phyloP scores from a whole-genome alignment of 495 filamentous ascomycete species.

The Aspergillus ostianus region DNA sequence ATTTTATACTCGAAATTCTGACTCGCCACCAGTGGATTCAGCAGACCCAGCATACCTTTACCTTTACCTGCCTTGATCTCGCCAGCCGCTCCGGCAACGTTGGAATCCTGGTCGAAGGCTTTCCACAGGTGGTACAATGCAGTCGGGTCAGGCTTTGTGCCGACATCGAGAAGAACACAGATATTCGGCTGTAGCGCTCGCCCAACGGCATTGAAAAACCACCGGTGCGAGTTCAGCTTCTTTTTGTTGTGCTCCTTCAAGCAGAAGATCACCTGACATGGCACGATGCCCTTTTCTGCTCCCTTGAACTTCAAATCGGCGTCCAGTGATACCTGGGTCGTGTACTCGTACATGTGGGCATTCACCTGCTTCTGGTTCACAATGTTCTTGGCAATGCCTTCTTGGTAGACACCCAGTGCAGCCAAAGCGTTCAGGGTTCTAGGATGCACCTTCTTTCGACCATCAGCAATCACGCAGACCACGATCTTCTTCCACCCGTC shows the following conservation, averaged over 20 bases:
- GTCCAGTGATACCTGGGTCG: slow-evolving; percentile 95
- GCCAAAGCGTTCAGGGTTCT: slow-evolving; percentile 93
- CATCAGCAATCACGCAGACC: slow-evolving; percentile 92
- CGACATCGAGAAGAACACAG: slow-evolving; percentile 94
- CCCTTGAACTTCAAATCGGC: slow-evolving; percentile 97
- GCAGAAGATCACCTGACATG: slow-evolving; percentile 98
- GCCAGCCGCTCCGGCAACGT: slow-evolving; percentile 91
- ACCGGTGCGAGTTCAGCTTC: slow-evolving; percentile 97
- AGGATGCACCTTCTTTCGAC: slow-evolving; percentile 89
- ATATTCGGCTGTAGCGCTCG: slow-evolving; percentile 91
- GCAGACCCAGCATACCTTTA: slow-evolving; percentile 71
- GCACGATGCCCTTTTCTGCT: slow-evolving; percentile 98
- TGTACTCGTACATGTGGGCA: slow-evolving; percentile 98
- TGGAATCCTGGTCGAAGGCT: slow-evolving; percentile 95
- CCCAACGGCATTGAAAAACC: slow-evolving; percentile 99
- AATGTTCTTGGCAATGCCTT: slow-evolving; percentile 96
- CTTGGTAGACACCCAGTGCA: slow-evolving; percentile 97
- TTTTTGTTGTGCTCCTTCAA: slow-evolving; percentile 97
- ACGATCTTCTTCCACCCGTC: slow-evolving; percentile 99
- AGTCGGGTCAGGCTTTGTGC: slow-evolving; percentile 80
- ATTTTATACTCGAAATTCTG: slow-evolving; percentile 99
- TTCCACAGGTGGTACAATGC: slow-evolving; percentile 99
- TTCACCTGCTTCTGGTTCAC: slow-evolving; percentile 85
- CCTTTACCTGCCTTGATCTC: slow-evolving; percentile 98
- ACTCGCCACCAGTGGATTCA: slow-evolving; percentile 93